Evolutionary conservation across 2,329 filamentous ascomycete species (phyloP), one percentile per base, ranked within the genome.

Genomic region (Colletotrichum musae): DNA sequence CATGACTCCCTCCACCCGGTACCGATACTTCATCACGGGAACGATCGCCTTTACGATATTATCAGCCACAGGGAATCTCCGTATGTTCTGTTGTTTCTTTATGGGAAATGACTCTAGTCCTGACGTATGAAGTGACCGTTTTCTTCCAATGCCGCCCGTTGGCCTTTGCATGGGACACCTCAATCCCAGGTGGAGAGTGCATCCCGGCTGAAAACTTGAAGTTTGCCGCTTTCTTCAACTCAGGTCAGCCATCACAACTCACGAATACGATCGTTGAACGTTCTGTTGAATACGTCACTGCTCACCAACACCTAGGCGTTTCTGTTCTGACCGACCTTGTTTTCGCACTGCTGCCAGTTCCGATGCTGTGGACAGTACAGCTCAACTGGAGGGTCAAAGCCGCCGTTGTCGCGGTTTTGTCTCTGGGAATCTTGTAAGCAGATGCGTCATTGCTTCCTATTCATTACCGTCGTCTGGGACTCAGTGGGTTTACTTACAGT

Each of bases 311-410:
- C 0, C 1, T 6, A 70, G 66, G 71, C 21, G 70, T 77, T n/a
- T 72, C 73, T 9, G 71, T 75, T 12, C 48, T 75, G 21, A 76
- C 75, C 16, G 76, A 78, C 45, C 48, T 77, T 7, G 41, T 75
- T 13, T 77, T 78, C 47, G 76, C 76, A 2, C 26, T 78, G 2
- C 65, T 77, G 0, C 75, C 75, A 1, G 64, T 76, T 2, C 75
- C 75, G 1, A 76, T 77, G 58, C 63, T 78, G 1, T 77, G 75
- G 75, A 74, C 72, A 0, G 73, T 78, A 1, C 74, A 77, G 58
- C 69, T 78, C 43, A 78, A 75, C 68, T 72, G 72, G 64, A 74
- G 68, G 47, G 73, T 74, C 59, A 77, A 76, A 56, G 58, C 71
- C 0, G 73, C 75, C 24, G 69, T 78, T 2, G 70, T 73, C 1